Evolutionary conservation across 106 monocot genomes (phyloP).

Genomic region (Acorus gramineus): DNA sequence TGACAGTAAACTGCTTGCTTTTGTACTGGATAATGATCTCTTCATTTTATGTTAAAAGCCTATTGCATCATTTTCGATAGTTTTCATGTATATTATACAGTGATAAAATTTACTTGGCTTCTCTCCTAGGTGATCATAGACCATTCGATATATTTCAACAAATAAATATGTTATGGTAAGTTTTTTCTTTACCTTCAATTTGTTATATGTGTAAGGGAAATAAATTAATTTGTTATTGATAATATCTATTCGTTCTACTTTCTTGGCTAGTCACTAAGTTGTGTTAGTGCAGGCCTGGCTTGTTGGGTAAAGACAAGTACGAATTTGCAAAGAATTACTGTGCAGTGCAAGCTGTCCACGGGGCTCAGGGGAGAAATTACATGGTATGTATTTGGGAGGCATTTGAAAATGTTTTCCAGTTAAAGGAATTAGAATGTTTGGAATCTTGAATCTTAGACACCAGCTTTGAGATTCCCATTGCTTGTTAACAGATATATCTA

Average conservation of each 20-base stretch:
- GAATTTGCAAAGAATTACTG: constrained; percentile 95
- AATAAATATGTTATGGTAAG: constrained; percentile 86
- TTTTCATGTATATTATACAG: too few species aligned
- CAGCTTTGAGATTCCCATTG: too few species aligned
- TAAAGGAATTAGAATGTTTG: too few species aligned
- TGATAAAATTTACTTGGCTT: constrained; percentile 1
- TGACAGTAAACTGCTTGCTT: neutral
- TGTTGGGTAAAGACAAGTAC: constrained; percentile 88
- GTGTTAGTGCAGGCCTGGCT: constrained; percentile 44
- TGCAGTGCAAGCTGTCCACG: constrained; percentile 30
- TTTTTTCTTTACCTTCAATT: constrained; percentile 3
- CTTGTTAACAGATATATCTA: too few species aligned
- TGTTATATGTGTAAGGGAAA: neutral
- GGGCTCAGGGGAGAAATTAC: constrained; percentile 53
- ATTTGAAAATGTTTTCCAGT: too few species aligned
- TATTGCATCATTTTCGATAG: too few species aligned
- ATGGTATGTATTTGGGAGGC: constrained; percentile 26
- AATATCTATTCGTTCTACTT: too few species aligned
- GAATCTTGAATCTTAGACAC: too few species aligned
- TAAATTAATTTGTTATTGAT: too few species aligned
- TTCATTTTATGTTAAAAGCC: too few species aligned
- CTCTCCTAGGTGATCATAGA: constrained; percentile 57
- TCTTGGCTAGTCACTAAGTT: too few species aligned
- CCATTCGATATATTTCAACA: constrained; percentile 98
- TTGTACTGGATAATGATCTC: neutral